phyloP scores from a whole-genome alignment of 2,329 filamentous ascomycete genomes.

The Colletotrichum viniferum region DNA sequence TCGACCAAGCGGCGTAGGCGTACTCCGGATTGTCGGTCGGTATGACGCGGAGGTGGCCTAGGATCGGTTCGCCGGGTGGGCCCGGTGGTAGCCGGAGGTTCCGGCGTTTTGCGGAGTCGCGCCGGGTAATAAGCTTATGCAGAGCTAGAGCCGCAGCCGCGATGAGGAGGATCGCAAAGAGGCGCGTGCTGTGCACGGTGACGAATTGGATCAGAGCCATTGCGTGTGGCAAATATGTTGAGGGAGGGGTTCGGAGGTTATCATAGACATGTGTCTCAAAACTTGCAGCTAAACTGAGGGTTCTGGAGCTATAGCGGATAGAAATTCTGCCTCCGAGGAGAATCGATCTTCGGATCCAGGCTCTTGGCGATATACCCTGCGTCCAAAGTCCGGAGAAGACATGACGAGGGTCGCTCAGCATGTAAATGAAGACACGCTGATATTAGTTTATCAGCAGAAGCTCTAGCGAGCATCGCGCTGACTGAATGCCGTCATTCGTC shows the following conservation, averaged over 20 bases:
- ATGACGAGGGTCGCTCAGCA: neutral
- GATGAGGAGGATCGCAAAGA: neutral
- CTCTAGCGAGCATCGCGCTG: neutral
- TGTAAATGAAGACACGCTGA: neutral
- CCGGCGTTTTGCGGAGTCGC: neutral
- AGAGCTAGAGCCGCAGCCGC: neutral
- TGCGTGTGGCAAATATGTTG: neutral
- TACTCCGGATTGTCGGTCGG: slow-evolving; percentile 36
- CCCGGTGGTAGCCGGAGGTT: slow-evolving; percentile 33
- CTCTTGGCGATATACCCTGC: neutral
- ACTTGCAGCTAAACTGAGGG: neutral
- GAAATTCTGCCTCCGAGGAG: neutral
- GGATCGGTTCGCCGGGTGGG: slow-evolving; percentile 39
- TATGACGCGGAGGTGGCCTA: slow-evolving; percentile 49
- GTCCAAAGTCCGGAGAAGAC: neutral
- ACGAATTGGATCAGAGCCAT: neutral
- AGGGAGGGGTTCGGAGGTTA: neutral
- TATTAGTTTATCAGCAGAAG: neutral
- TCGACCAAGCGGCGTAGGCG: slow-evolving; percentile 32
- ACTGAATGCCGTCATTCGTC: neutral
- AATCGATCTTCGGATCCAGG: neutral
- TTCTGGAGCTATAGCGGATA: neutral
- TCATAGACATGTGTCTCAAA: neutral
- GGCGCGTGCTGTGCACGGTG: neutral
- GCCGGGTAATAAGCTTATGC: neutral